Percentiles rank a stretch among this genome's conserved stretches.
These are phyloP conservation scores for Candida silvicultrix DNA, from an alignment of 805 yeast genomes.

Conservation along the genomic window DNA sequence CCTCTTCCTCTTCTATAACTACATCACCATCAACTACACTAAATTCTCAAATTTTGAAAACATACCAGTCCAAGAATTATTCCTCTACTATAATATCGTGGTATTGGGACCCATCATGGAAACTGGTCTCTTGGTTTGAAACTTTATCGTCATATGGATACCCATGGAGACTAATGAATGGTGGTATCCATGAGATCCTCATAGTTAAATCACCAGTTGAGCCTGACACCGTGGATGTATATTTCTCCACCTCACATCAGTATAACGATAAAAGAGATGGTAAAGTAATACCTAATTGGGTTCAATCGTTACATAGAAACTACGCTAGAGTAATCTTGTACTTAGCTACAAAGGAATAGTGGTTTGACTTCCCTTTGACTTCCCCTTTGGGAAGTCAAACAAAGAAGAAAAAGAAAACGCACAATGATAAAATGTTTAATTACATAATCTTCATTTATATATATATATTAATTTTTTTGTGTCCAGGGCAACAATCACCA, in stretches of 20 bases:
- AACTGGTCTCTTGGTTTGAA: slow-evolving; percentile 8
- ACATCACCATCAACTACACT: background rate
- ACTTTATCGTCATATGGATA: slow-evolving; percentile 16
- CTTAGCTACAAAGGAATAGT: background rate
- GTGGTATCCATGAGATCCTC: slow-evolving; percentile 16
- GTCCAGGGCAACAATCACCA: background rate
- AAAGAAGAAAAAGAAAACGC: no score
- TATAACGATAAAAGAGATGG: slow-evolving; percentile 20
- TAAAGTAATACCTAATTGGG: slow-evolving; percentile 13
- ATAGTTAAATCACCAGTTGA: slow-evolving; percentile 4
- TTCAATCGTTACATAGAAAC: slow-evolving; percentile 12
- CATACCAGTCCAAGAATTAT: background rate
- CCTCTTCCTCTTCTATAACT: background rate
- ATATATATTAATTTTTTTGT: background rate
- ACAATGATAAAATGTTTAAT: no score
- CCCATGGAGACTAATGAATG: slow-evolving; percentile 23
- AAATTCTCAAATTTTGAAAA: background rate
- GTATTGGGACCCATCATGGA: slow-evolving; percentile 1
- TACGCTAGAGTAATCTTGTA: slow-evolving; percentile 13
- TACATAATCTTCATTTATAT: background rate
- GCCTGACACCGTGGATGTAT: slow-evolving; percentile 10
- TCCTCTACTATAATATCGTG: slow-evolving; percentile 6
- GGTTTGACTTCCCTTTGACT: background rate
- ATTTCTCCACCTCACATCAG: slow-evolving; percentile 15
- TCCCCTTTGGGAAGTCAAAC: background rate